Base-by-base conservation (phyloP, 2,329 filamentous ascomycete species). In the Karstenula rhodostoma region DNA sequence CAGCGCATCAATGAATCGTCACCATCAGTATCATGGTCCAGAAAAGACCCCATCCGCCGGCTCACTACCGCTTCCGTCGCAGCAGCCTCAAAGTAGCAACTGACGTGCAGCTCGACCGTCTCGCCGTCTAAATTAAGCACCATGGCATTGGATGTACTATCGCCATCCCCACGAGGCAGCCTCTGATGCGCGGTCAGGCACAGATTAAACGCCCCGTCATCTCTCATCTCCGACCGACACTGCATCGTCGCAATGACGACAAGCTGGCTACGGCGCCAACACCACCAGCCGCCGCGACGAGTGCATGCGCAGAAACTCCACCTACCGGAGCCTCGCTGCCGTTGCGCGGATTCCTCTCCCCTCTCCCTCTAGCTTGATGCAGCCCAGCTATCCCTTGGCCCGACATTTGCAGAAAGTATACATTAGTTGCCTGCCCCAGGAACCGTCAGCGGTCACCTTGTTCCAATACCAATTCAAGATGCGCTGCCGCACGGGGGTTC, bases 91-190 rank as follows among this genome's bases (percentile, higher is more conserved):
- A 50, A 32, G 22, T 22, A 43, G 32, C 15, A 29, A 50, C 29
- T 48, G 43, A 49, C 33, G 29, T 32, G 43, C 55, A 42, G 43
- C 54, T 23, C 22, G 40, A 33, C 47, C 29, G 29, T 51, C 49
- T 15, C 22, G 35, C 37, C 23, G 47, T 60, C 65, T 67, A 67
- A 60, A 63, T 67, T 67, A 64, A 61, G 65, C 61, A 62, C 56
- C 47, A 43, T 32, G 49, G 46, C 49, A 44, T 43, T 32, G 23
- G 40, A 58, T 17, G 49, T 59, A 48, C 37, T 56, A 51, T 56
- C 35, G 55, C 29, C 37, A 57, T 54, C 46, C 50, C 58, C 48
- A 37, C 59, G 57, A 56, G 44, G 53, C 54, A 53, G 40, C 42
- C 47, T 60, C 55, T 59, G 56, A 54, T 60, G 55, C 27, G 51